Evolutionary conservation across 1,139 yeast genomes (phyloP).

Genomic region (Williopsis jadinii): DNA sequence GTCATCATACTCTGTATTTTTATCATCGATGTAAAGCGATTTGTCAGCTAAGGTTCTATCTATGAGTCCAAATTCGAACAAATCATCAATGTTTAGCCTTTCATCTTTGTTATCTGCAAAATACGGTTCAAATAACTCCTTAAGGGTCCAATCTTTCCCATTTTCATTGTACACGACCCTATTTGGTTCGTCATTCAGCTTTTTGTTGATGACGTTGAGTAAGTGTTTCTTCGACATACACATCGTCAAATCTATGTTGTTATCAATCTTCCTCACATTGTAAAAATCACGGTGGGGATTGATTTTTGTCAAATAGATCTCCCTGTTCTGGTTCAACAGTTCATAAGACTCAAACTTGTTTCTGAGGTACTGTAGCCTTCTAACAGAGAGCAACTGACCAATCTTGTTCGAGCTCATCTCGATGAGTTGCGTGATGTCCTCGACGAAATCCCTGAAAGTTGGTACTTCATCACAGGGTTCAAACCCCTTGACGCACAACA

Average conservation of each 20-base stretch:
- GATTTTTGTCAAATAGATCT: constrained; percentile 15
- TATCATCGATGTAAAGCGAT: neutral
- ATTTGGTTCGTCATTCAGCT: constrained; percentile 17
- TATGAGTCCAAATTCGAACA: constrained; percentile 22
- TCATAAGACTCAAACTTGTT: constrained; percentile 18
- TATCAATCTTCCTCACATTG: constrained; percentile 21
- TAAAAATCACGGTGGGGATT: constrained; percentile 23
- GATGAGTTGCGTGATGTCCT: constrained; percentile 15
- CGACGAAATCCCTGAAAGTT: constrained; percentile 13
- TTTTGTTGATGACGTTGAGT: constrained; percentile 16
- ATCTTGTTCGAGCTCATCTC: constrained; percentile 7
- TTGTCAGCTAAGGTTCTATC: constrained; percentile 15
- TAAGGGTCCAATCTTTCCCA: constrained; percentile 11
- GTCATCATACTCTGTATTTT: constrained; percentile 12
- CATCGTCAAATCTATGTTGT: constrained; percentile 19
- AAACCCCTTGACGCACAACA: constrained; percentile 8
- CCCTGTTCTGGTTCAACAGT: constrained; percentile 18
- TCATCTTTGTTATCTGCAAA: constrained; percentile 5
- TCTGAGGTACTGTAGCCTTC: constrained; percentile 14
- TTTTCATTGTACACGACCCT: constrained; percentile 18
- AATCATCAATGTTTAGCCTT: constrained; percentile 21
- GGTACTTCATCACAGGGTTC: constrained; percentile 4
- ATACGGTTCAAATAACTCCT: constrained; percentile 18
- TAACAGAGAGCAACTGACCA: constrained; percentile 9
- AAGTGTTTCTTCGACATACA: constrained; percentile 20